These are phyloP conservation scores for Penicillium psychrosexuale DNA, from an alignment of 2,329 filamentous ascomycete species.

Conservation along the genomic window DNA sequence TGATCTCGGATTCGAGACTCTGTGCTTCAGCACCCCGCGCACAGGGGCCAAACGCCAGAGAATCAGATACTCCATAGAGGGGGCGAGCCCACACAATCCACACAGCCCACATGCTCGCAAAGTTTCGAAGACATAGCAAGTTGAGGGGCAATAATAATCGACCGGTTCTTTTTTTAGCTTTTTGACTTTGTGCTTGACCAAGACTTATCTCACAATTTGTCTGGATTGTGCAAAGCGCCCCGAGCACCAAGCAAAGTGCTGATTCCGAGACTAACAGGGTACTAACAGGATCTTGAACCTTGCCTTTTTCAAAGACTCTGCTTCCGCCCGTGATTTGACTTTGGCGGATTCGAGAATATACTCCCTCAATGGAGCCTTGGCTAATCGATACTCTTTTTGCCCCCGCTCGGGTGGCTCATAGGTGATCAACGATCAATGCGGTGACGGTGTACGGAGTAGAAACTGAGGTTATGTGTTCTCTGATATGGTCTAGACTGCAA, in stretches of 20 bases:
- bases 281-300: background rate
- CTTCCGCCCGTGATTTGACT: background rate
- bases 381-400: background rate
- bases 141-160: background rate
- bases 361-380: background rate
- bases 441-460: background rate
- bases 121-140: background rate
- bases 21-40: slow-evolving; percentile 1
- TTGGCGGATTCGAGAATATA: background rate
- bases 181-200: background rate
- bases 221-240: slow-evolving; percentile 4
- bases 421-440: background rate
- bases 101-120: background rate
- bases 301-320: background rate
- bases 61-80: background rate
- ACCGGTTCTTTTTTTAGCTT: background rate
- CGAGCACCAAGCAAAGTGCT: slow-evolving; percentile 2
- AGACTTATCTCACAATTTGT: background rate
- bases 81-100: background rate
- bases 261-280: background rate
- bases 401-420: background rate
- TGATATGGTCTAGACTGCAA: background rate
- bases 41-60: background rate
- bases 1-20: slow-evolving; percentile 6
- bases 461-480: background rate